Conservation (phyloP, 805 yeast species). For the Suhomyces vadensis region DNA sequence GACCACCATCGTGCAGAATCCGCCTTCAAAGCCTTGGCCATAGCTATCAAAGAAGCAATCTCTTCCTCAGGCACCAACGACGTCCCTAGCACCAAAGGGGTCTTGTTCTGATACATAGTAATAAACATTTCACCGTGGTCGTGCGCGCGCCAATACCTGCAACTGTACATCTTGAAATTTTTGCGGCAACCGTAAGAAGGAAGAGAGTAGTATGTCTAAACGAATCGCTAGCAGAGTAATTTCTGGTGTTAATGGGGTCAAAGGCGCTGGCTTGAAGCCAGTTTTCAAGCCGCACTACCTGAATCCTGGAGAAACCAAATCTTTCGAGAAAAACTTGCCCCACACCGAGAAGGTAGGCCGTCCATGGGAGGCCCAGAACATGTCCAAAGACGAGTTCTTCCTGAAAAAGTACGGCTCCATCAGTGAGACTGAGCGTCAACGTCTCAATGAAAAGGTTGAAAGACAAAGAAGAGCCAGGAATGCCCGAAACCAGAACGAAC, state of each 20-base stretch:
- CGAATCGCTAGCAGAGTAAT: neutral
- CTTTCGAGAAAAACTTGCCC: slow-evolving; percentile 31
- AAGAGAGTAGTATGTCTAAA: slow-evolving; percentile 3
- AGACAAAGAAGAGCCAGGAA: slow-evolving; percentile 31
- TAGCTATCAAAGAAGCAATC: slow-evolving; percentile 86
- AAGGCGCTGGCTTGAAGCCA: slow-evolving; percentile 2
- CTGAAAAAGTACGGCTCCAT: slow-evolving; percentile 35
- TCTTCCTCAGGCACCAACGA: slow-evolving; percentile 83
- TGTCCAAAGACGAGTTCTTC: slow-evolving; percentile 42
- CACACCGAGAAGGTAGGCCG: slow-evolving; percentile 19
- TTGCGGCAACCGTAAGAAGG: neutral
- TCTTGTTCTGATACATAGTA: slow-evolving; percentile 53
- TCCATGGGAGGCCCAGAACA: slow-evolving; percentile 39
- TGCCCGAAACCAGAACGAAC: slow-evolving; percentile 23
- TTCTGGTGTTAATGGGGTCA: neutral
- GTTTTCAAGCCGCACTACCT: slow-evolving; percentile 14
- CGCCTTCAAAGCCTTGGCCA: slow-evolving; percentile 94
- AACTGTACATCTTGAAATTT: neutral
- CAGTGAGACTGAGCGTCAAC: slow-evolving; percentile 24
- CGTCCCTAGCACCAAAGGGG: slow-evolving; percentile 96
- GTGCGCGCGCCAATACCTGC: slow-evolving; percentile 1
- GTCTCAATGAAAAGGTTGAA: slow-evolving; percentile 31
- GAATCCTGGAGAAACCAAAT: slow-evolving; percentile 7
- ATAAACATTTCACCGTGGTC: slow-evolving; percentile 6
- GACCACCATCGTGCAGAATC: slow-evolving; percentile 96